Conservation (phyloP, 2,329 filamentous ascomycete species). For the Colletotrichum sp. region DNA sequence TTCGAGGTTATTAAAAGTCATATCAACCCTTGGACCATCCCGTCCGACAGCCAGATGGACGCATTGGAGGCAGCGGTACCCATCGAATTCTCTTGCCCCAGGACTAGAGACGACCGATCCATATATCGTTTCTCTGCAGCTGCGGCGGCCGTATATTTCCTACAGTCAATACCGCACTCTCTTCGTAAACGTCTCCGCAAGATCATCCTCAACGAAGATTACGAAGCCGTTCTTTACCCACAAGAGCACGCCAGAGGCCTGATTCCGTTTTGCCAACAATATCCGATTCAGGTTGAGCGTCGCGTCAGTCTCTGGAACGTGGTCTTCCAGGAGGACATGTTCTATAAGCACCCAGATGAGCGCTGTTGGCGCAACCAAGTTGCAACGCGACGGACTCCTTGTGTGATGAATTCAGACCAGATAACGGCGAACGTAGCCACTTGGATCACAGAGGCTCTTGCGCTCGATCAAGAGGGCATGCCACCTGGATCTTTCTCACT, state of each 20-base stretch:
- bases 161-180: neutral
- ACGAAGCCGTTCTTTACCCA: neutral
- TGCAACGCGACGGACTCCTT: accelerated
- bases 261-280: neutral
- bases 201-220: neutral
- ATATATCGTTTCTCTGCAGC: neutral
- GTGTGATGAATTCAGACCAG: neutral
- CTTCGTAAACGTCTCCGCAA: accelerated
- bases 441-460: neutral
- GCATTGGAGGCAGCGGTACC: neutral
- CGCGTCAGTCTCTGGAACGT: neutral
- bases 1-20: accelerated
- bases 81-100: neutral
- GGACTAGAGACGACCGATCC: neutral
- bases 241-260: neutral
- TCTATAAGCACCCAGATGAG: accelerated
- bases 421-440: neutral
- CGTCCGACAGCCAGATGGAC: neutral
- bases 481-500: neutral
- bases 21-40: accelerated
- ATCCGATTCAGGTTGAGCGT: neutral
- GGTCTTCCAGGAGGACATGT: neutral
- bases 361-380: neutral
- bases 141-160: neutral
- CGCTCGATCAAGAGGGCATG: neutral